Percentiles rank a stretch among this genome's conserved stretches.
Conservation (phyloP, 805 yeast species). For the Limtongozyma cylindracea region DNA sequence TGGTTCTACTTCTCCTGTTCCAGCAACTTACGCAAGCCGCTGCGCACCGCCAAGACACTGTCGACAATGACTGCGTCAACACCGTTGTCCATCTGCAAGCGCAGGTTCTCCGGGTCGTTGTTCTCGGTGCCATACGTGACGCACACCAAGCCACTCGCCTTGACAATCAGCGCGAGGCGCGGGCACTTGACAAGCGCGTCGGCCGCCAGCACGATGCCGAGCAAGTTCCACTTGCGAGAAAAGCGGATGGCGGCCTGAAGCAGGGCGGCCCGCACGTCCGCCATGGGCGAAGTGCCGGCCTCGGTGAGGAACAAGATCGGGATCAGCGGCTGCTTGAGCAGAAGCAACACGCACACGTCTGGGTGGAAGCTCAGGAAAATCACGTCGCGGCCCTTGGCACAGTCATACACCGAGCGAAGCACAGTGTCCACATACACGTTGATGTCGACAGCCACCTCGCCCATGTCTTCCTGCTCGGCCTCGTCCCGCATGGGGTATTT, state of each 20-base stretch:
- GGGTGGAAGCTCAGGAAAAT: slow-evolving; percentile 90
- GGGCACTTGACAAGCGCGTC: slow-evolving; percentile 76
- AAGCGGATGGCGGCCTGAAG: slow-evolving; percentile 80
- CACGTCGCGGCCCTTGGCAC: slow-evolving; percentile 62
- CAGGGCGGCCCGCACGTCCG: slow-evolving; percentile 71
- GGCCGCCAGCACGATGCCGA: slow-evolving; percentile 84
- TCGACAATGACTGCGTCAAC: slow-evolving; percentile 98
- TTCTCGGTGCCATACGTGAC: slow-evolving; percentile 76
- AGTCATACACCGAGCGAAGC: slow-evolving; percentile 47
- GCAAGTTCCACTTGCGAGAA: slow-evolving; percentile 71
- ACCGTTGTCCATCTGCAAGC: slow-evolving; percentile 74
- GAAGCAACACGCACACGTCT: slow-evolving; percentile 63
- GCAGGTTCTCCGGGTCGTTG: slow-evolving; percentile 65
- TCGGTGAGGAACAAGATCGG: slow-evolving; percentile 84
- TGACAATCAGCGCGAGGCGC: slow-evolving; percentile 72
- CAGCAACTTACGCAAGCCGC: slow-evolving; percentile 36
- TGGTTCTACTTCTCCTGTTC: no score
- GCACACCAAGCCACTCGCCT: slow-evolving; percentile 75
- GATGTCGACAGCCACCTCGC: slow-evolving; percentile 58
- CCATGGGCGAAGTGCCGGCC: slow-evolving; percentile 66
- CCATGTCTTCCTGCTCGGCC: slow-evolving; percentile 73
- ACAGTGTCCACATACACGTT: slow-evolving; percentile 81
- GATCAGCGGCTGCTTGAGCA: slow-evolving; percentile 80
- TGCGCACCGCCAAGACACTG: slow-evolving; percentile 78
- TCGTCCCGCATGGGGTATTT: slow-evolving; percentile 92